phyloP scores from a whole-genome alignment of 116 monocot genomes.

The Zostera marina region DNA sequence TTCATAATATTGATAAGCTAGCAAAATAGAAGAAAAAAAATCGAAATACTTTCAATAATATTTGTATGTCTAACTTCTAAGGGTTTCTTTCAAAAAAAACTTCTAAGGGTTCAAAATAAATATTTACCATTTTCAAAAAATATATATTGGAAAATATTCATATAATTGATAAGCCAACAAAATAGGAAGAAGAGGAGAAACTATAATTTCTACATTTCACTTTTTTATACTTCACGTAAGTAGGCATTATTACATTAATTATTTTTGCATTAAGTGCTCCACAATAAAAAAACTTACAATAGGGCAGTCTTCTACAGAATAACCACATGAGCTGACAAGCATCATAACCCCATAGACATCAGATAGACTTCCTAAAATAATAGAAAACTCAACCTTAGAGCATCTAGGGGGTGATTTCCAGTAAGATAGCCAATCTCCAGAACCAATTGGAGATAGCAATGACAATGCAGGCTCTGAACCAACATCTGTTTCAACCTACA shows the following conservation, averaged over 20 bases:
- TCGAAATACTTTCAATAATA: too few relatives aligned
- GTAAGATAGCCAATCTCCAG: conserved; percentile 41
- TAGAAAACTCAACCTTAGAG: conserved; percentile 62
- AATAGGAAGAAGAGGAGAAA: too few relatives aligned
- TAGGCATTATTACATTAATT: neutral
- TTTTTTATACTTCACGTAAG: too few relatives aligned
- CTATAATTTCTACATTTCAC: too few relatives aligned
- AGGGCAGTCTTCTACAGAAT: conserved; percentile 66
- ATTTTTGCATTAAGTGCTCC: neutral
- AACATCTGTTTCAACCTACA: conserved; percentile 65
- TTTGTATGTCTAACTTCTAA: too few relatives aligned
- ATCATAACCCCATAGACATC: conserved; percentile 79
- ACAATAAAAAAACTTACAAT: conserved; percentile 34
- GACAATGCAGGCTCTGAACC: conserved; percentile 65
- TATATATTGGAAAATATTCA: too few relatives aligned
- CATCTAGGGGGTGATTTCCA: conserved; percentile 68
- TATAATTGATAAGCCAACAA: too few relatives aligned
- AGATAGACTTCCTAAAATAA: conserved; percentile 74
- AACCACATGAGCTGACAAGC: conserved; percentile 91
- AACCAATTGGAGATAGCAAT: conserved; percentile 59
- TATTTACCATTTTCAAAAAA: too few relatives aligned
- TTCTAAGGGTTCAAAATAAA: too few relatives aligned
- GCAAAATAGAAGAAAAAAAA: too few relatives aligned
- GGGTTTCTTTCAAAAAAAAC: too few relatives aligned
- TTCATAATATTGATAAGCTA: too few relatives aligned